Conservation (phyloP, 108 stramenopile species). For the Skeletonema potamos region DNA sequence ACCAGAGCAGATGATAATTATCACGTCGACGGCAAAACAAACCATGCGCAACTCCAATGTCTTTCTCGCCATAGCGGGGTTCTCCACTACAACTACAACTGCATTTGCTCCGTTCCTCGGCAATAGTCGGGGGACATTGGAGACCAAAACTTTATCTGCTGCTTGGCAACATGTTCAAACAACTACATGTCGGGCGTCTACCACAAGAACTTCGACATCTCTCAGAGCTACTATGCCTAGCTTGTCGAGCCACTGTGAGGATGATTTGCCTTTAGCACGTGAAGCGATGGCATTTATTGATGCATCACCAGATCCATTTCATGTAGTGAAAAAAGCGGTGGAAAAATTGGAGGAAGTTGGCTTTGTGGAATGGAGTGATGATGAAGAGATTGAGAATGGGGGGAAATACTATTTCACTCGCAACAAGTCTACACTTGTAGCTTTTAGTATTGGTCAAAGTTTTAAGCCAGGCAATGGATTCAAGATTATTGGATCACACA, state of each 20-base stretch:
- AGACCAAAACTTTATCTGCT: neutral
- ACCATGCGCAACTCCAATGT: neutral
- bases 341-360: constrained; percentile 55
- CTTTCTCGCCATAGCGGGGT: neutral
- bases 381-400: constrained; percentile 30
- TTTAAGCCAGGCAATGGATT: constrained; percentile 66
- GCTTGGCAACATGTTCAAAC: neutral
- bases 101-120: neutral
- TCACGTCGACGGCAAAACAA: neutral
- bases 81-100: neutral
- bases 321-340: constrained; percentile 65
- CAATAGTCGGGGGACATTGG: neutral
- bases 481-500: constrained; percentile 93
- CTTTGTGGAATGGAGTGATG: constrained; percentile 64
- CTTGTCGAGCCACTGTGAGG: constrained; percentile 9
- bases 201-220: neutral
- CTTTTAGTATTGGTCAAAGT: constrained; percentile 87
- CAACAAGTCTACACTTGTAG: constrained; percentile 91
- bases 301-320: constrained; percentile 76
- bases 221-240: neutral
- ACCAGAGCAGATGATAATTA: too few relatives aligned
- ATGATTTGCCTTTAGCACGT: constrained; percentile 62
- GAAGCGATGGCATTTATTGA: constrained; percentile 76
- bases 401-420: constrained; percentile 94
- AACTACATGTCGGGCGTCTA: neutral